phyloP scores from a whole-genome alignment of 352 stramenopile species.

The Phytophthora citricola region DNA sequence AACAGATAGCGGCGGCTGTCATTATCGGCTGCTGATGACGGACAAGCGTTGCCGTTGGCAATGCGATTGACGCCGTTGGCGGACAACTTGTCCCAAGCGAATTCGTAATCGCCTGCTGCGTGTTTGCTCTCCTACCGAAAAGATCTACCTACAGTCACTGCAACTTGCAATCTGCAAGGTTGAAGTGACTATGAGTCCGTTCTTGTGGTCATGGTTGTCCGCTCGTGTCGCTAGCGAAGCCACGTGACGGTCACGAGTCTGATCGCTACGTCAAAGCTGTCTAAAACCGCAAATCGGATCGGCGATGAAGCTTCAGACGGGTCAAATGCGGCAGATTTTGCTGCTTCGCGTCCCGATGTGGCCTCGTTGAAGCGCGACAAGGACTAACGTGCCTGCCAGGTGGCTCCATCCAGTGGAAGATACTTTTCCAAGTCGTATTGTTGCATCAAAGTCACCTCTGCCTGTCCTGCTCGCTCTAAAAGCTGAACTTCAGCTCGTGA shows the following conservation, averaged over 20 bases:
- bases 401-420: constrained; percentile 10
- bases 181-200: background rate
- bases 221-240: background rate
- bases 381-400: constrained; percentile 3
- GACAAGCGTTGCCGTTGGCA: constrained; percentile 1
- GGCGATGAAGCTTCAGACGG: background rate
- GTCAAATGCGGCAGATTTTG: background rate
- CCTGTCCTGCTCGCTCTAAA: too few relatives aligned
- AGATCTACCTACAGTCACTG: background rate
- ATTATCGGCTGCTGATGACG: constrained; percentile 2
- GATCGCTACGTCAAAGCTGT: constrained; percentile 4
- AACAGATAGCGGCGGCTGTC: constrained; percentile 2
- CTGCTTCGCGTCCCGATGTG: constrained; percentile 10
- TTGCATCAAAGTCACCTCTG: background rate
- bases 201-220: background rate
- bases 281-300: constrained; percentile 11
- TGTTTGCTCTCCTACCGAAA: background rate
- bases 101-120: too few relatives aligned
- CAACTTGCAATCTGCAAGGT: background rate
- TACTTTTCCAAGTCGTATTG: constrained; percentile 15
- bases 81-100: too few relatives aligned
- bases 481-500: too few relatives aligned
- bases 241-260: background rate
- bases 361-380: constrained; percentile 5
- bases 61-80: background rate